phyloP scores from a whole-genome alignment of 169 alveolate genomes.

The Cryptosporidium xiaoi region DNA sequence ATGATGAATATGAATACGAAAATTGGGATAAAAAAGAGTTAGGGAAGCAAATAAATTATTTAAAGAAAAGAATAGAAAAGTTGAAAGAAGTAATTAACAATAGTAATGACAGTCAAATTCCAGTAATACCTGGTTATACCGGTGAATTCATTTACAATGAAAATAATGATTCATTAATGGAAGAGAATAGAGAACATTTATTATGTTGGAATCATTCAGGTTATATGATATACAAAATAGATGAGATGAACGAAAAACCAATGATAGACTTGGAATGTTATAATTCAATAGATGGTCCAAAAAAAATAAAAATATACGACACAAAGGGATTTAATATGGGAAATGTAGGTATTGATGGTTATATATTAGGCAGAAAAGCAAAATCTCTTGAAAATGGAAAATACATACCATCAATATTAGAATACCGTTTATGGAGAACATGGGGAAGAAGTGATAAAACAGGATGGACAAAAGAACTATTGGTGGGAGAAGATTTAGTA shows the following conservation, averaged over 20 bases:
- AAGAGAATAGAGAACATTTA: slow-evolving; percentile 54
- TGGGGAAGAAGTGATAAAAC: slow-evolving; percentile 74
- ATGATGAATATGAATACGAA: slow-evolving; percentile 50
- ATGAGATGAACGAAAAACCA: slow-evolving; percentile 46
- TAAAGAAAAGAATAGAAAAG: slow-evolving; percentile 41
- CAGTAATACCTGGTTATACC: slow-evolving; percentile 52
- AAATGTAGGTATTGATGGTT: slow-evolving; percentile 59
- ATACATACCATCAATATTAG: slow-evolving; percentile 26
- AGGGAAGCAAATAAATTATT: slow-evolving; percentile 35
- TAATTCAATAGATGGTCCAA: slow-evolving; percentile 67
- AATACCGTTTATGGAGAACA: slow-evolving; percentile 61
- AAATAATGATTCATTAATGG: slow-evolving; percentile 23
- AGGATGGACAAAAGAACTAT: slow-evolving; percentile 53
- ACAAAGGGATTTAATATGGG: slow-evolving; percentile 67
- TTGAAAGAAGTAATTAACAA: slow-evolving; percentile 9
- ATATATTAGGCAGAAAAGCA: slow-evolving; percentile 54
- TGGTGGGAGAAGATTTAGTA: slow-evolving; percentile 39
- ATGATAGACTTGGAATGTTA: slow-evolving; percentile 63
- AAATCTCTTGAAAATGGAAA: slow-evolving; percentile 50
- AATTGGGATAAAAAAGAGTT: slow-evolving; percentile 61
- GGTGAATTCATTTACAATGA: slow-evolving; percentile 13
- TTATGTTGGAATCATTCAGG: slow-evolving; percentile 71
- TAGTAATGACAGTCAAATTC: slow-evolving; percentile 18
- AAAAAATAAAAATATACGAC: slow-evolving; percentile 49
- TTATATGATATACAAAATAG: slow-evolving; percentile 24